A percentile compares a stretch with the other conserved stretches of the same genome.
phyloP scores from a whole-genome alignment of 2,329 filamentous ascomycete species.

The Talaromyces sp. region DNA sequence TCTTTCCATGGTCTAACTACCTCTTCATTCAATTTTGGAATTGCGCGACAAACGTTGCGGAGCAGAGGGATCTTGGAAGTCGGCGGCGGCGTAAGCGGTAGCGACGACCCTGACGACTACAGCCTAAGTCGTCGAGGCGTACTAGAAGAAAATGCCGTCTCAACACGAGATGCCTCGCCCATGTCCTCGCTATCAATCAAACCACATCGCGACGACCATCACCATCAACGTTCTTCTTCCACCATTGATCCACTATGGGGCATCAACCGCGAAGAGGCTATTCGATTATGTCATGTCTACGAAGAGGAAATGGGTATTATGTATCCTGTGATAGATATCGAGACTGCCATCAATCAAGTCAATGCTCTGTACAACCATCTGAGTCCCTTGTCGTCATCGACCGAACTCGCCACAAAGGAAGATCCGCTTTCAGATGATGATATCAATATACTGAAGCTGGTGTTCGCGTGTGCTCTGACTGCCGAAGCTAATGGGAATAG shows the following conservation, averaged over 20 bases:
- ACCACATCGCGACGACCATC: constrained; percentile 24
- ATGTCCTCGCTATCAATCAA: constrained; percentile 29
- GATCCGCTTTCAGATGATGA: constrained; percentile 40
- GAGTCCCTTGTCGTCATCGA: constrained; percentile 21
- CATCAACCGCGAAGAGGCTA: constrained; percentile 70
- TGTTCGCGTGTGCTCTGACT: constrained; percentile 72
- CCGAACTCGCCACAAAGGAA: not conserved
- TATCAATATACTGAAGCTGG: constrained; percentile 72
- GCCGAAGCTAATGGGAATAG: constrained; percentile 77
- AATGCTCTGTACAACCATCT: constrained; percentile 56
- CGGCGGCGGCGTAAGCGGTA: constrained; percentile 26
- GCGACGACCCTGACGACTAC: constrained; percentile 51
- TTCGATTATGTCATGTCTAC: constrained; percentile 71
- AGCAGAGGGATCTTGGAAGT: constrained; percentile 75
- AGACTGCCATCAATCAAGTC: constrained; percentile 65
- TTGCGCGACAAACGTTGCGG: constrained; percentile 79
- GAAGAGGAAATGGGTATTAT: constrained; percentile 85
- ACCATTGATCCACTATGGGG: constrained; percentile 68
- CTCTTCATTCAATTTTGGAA: constrained; percentile 74
- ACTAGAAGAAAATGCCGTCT: not conserved
- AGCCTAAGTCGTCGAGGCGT: constrained; percentile 30
- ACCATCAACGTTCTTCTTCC: constrained; percentile 27
- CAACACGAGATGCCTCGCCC: constrained; percentile 37
- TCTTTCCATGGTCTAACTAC: constrained; percentile 84
- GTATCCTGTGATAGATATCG: constrained; percentile 78